Conservation (phyloP, 2,329 filamentous ascomycete species). For the Madurella mycetomatis region DNA sequence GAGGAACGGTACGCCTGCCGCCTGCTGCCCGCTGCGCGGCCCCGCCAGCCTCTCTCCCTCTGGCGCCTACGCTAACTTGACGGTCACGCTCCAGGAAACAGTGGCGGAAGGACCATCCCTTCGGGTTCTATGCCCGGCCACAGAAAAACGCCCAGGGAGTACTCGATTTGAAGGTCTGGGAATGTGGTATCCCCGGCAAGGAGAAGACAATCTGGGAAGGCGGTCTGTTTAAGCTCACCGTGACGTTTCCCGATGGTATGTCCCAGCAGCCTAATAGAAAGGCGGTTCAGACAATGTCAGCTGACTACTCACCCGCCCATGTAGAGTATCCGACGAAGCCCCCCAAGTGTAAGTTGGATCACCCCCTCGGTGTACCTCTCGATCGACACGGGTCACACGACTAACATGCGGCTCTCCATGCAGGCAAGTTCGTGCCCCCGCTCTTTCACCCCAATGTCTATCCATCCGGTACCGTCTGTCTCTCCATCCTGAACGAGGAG, state of each 20-base stretch:
- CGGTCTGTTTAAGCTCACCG: constrained; percentile 91
- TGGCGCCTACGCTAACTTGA: constrained; percentile 12
- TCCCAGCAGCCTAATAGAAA: not conserved
- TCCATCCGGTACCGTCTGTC: constrained; percentile 92
- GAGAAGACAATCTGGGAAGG: constrained; percentile 97
- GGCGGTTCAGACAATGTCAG: not conserved
- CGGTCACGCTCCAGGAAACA: constrained; percentile 64
- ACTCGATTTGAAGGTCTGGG: constrained; percentile 91
- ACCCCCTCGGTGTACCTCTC: not conserved
- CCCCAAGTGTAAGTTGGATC: constrained; percentile 77
- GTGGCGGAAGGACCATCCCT: constrained; percentile 95
- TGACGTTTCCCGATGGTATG: constrained; percentile 89
- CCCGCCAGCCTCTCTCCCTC: not conserved
- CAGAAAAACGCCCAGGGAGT: constrained; percentile 72
- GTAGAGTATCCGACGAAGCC: constrained; percentile 97
- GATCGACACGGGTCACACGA: constrained; percentile 13
- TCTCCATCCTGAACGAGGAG: constrained; percentile 96
- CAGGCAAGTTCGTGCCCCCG: constrained; percentile 93
- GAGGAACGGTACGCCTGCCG: constrained; percentile 69
- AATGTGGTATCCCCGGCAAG: constrained; percentile 93
- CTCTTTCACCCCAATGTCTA: constrained; percentile 99
- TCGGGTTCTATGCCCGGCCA: constrained; percentile 93
- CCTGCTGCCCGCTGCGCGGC: not conserved
- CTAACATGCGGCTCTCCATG: constrained; percentile 17
- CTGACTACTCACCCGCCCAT: constrained; percentile 22